A percentile compares a stretch with the other conserved stretches of the same genome.
Evolutionary conservation across 2,329 filamentous ascomycete species (phyloP).

Genomic region (Claviceps spartinae): DNA sequence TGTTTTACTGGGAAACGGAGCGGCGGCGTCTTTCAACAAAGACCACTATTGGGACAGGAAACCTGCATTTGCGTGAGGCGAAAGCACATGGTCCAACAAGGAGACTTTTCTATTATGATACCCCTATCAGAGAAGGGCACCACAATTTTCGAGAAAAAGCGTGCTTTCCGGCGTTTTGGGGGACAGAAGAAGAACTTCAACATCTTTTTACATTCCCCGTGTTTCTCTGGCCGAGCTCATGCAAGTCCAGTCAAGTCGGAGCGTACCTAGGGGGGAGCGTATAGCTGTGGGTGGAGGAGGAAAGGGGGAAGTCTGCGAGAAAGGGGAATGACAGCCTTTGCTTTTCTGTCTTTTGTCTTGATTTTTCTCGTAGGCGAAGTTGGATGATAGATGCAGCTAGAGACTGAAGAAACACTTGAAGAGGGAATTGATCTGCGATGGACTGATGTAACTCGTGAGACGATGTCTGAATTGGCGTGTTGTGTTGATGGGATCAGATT

Average conservation of each 20-base stretch:
- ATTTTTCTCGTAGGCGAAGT: neutral
- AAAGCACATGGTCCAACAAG: conserved; percentile 15
- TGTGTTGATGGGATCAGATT: too few relatives aligned
- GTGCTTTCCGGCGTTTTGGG: conserved; percentile 24
- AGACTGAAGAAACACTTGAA: conserved; percentile 4
- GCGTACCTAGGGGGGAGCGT: neutral
- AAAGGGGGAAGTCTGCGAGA: neutral
- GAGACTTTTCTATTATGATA: conserved; percentile 29
- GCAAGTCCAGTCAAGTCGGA: conserved; percentile 17
- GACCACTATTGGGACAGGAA: conserved; percentile 20
- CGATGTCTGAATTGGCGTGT: too few relatives aligned
- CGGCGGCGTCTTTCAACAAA: conserved; percentile 36
- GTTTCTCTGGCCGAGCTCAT: conserved; percentile 27
- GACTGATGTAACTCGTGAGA: too few relatives aligned
- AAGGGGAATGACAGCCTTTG: neutral
- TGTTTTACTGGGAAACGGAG: conserved; percentile 21
- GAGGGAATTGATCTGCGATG: neutral
- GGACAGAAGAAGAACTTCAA: conserved; percentile 35
- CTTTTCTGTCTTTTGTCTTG: neutral
- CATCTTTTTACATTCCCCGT: conserved; percentile 28
- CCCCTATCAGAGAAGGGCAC: conserved; percentile 19
- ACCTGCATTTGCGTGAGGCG: conserved; percentile 25
- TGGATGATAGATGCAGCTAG: conserved; percentile 6
- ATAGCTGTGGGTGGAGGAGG: neutral
- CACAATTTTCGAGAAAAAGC: conserved; percentile 18